These are phyloP conservation scores for Dioscorea cayenensis DNA, from an alignment of 116 monocot species.

Conservation along the genomic window DNA sequence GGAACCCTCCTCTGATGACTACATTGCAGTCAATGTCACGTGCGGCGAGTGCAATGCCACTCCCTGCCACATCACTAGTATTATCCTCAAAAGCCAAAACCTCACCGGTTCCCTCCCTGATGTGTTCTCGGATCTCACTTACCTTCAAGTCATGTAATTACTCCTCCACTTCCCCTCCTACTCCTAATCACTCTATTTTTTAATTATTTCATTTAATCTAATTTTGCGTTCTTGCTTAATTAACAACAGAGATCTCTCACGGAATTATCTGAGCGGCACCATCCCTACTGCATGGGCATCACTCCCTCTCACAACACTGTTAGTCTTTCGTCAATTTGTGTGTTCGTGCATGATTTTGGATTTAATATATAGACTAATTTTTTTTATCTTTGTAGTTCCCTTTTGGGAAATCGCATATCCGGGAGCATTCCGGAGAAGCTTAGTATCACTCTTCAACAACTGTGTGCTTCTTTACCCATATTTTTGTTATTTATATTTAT, in stretches of 20 bases:
- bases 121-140: conserved; percentile 39
- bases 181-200: background rate
- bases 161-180: no score
- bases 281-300: conserved; percentile 41
- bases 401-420: conserved; percentile 24
- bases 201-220: background rate
- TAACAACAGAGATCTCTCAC: conserved; percentile 40
- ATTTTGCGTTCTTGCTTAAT: background rate
- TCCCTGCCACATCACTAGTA: conserved; percentile 24
- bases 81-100: conserved; percentile 39
- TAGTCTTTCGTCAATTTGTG: background rate
- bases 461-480: conserved; percentile 8
- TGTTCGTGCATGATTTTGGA: background rate
- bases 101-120: conserved; percentile 41
- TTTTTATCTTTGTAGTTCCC: background rate
- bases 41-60: conserved; percentile 20
- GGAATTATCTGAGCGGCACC: conserved; percentile 51
- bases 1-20: background rate
- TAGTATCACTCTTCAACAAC: conserved; percentile 9
- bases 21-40: conserved; percentile 14
- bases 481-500: no score
- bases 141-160: conserved; percentile 33
- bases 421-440: conserved; percentile 24
- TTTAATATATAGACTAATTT: background rate
- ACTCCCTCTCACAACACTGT: conserved; percentile 46